Evolutionary conservation across 768 basidiomycete species (phyloP).

Genomic region (Trametes cingulata): DNA sequence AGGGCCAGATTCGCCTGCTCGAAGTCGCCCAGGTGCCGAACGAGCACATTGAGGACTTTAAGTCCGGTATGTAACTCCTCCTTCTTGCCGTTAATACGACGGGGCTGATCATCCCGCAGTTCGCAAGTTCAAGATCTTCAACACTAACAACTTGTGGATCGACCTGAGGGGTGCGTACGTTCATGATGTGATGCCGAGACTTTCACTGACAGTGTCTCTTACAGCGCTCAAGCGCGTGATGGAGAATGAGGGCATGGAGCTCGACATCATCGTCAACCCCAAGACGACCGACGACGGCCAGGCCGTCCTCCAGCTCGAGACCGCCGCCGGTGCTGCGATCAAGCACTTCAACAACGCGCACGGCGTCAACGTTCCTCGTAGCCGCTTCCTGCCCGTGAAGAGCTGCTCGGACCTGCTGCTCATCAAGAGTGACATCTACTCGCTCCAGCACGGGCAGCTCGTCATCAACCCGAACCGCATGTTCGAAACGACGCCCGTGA

Average conservation of each 20-base stretch:
- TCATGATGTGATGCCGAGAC: not conserved
- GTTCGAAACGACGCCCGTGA: conserved; percentile 89
- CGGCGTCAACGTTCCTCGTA: conserved; percentile 93
- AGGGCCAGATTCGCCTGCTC: conserved; percentile 83
- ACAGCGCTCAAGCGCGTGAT: conserved; percentile 87
- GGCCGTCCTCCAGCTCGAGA: conserved; percentile 59
- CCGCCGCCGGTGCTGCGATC: conserved; percentile 88
- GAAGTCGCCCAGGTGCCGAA: conserved; percentile 95
- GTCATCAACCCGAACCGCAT: conserved; percentile 81
- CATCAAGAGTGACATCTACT: conserved; percentile 93
- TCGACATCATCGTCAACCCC: conserved; percentile 94
- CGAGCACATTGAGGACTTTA: conserved; percentile 94
- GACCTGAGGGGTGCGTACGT: conserved; percentile 61
- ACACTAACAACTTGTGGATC: conserved; percentile 84
- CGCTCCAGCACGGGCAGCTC: conserved; percentile 83
- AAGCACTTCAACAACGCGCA: conserved; percentile 92
- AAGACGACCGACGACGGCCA: conserved; percentile 86
- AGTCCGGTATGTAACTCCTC: conserved; percentile 48
- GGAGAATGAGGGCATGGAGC: conserved; percentile 82
- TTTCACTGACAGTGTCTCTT: conserved; percentile 4
- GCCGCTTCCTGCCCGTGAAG: conserved; percentile 91
- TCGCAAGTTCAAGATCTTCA: conserved; percentile 93
- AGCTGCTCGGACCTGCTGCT: conserved; percentile 85
- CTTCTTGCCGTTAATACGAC: not conserved
- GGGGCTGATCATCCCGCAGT: conserved; percentile 37